Base-by-base conservation (phyloP, 2,329 filamentous ascomycete species). In the Xylaria arbuscula region DNA sequence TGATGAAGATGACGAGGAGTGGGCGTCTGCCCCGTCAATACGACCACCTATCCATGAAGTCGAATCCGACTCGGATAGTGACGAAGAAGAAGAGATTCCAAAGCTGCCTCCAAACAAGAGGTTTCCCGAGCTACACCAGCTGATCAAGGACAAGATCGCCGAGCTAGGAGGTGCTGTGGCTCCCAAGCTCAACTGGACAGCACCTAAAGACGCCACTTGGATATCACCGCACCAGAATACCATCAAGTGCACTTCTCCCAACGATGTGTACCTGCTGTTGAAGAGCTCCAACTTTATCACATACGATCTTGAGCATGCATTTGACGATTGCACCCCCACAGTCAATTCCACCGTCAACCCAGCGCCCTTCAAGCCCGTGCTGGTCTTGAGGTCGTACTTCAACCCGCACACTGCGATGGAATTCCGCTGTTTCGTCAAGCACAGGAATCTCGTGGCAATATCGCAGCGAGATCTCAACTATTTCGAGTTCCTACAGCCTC, bases 151-250 rank as follows among this genome's bases (percentile, higher is more conserved):
- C 28, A 92, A 88, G 50, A 98, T 99, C 70, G 81, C 85, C 13
- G 92, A 94, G 74, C 87, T 98, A 0, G 94, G 93, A 17, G 95
- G 95, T 67, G 89, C 90, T 68, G 94, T 97, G 9, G 90, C 92
- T 1, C 96, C 96, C 0, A 99, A 99, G 81, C 84, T 99, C 55
- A 98, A 98, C 83, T 99, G 96, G 96, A 98, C 94, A 6, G 91
- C 94, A 3, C 96, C 96, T 3, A 97, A 98, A 80, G 96, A 99
- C 78, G 96, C 96, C 9, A 93, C 92, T 24, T 98, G 94, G 92
- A 98, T 99, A 80, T 89, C 87, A 81, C 90, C 81, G 81, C 78
- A 95, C 86, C 81, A 90, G 75, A 99, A 99, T 80, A 97, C 93
- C 55, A 92, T 98, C 82, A 93, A 97, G 80, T 99, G 96, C 81